Base-by-base conservation (phyloP, 2,329 filamentous ascomycete species). In the Colletotrichum theobromicola region DNA sequence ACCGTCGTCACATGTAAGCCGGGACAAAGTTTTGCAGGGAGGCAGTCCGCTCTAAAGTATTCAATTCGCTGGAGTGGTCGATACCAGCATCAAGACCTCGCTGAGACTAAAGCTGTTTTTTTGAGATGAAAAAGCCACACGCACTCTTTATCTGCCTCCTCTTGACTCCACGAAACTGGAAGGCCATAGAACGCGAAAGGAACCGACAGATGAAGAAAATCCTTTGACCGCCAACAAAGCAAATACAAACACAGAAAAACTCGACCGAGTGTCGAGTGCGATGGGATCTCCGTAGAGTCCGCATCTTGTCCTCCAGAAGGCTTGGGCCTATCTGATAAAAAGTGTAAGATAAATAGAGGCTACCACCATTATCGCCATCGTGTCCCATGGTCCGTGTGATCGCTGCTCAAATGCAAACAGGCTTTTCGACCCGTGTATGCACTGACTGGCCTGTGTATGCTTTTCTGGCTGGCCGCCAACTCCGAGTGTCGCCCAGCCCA, bases 31-130 rank as follows among this genome's bases (percentile, higher is more conserved):
- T 63, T 55, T 35, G 15, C 12, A 18, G 10, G 4, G 26, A 28
- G n/a, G 9, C 32, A 55, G 26, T 65, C 30, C 53, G 60, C 70
- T 73, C 64, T 75, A 46, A 74, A 62, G 32, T 74, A 70, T 75
- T 75, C 73, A 75, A 75, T 74, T 75, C 70, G 73, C 73, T 74
- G 70, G 46, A 70, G 42, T 61, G 70, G 70, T 50, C 70, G 70
- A 69, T 66, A 70, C 70, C 70, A 75, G 55, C 73, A 65, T 68
- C 73, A 42, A 75, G 70, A 69, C 64, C 70, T 75, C 73, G 65
- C 64, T 65, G 65, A 73, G 37, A 70, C 73, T 69, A 61, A 72
- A 68, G n/a, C 24, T 70, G 32, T n/a, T 75, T 61, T 71, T 74
- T 30, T 57, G 57, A 42, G 16, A 28, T 26, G 34, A 69, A 64